Evolutionary conservation across 192 early-diverging fungal genomes (phyloP).

Genomic region (Nowakowskiella sp.): DNA sequence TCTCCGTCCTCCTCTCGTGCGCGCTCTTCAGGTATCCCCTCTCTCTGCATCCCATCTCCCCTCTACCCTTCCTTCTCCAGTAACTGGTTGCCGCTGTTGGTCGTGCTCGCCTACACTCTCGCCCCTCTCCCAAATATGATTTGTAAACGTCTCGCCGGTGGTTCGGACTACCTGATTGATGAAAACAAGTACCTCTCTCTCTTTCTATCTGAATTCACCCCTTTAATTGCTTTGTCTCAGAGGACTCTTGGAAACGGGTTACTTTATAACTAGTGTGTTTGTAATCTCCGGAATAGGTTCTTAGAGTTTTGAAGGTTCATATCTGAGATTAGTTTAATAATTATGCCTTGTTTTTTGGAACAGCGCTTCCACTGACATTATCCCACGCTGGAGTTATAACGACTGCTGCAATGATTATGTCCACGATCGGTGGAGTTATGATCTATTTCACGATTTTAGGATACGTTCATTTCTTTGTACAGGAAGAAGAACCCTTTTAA

Average conservation of each 20-base stretch:
- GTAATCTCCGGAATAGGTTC: constrained; percentile 83
- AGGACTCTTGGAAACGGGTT: constrained; percentile 47
- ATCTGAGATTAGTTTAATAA: constrained; percentile 64
- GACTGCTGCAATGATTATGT: constrained; percentile 78
- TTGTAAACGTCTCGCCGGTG: constrained; percentile 63
- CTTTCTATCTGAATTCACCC: neutral
- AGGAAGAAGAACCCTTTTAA: too few relatives aligned
- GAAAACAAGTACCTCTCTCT: constrained; percentile 30
- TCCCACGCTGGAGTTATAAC: constrained; percentile 55
- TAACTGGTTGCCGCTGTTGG: constrained; percentile 93
- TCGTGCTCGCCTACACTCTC: constrained; percentile 85
- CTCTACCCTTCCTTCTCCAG: constrained; percentile 27
- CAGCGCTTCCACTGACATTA: constrained; percentile 18
- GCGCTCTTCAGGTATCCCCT: constrained; percentile 72
- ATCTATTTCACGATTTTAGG: constrained; percentile 84
- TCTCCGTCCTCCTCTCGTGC: constrained; percentile 91
- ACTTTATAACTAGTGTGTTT: constrained; percentile 85
- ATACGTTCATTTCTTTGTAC: constrained; percentile 33
- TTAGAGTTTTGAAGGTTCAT: neutral
- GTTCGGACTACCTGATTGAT: constrained; percentile 23
- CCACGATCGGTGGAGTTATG: constrained; percentile 79
- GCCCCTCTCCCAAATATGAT: constrained; percentile 89
- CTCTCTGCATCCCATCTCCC: neutral
- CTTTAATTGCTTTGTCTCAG: constrained; percentile 16
- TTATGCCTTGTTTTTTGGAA: constrained; percentile 50